Evolutionary conservation across 2,329 filamentous ascomycete species (phyloP), one percentile per base, ranked within the genome.

Genomic region (Akanthomyces dipterigenus): DNA sequence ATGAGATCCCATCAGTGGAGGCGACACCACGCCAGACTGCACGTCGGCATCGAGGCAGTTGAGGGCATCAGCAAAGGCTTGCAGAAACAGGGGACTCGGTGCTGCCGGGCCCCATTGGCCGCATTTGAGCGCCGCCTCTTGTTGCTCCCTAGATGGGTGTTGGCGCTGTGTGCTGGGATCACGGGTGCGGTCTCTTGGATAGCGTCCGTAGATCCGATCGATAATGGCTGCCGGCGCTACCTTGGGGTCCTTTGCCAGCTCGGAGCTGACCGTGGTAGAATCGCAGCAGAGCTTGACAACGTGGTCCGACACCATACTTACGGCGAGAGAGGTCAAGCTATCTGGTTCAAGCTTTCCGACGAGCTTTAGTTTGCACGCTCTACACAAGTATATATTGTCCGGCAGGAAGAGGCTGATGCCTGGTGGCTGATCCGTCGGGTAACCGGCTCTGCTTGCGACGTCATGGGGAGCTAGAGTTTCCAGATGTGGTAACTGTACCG

Each of bases 31-130:
- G 3, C 80, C 84, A 0, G 75, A 73, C 26, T 77, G 67, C 0
- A 80, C 78, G 65, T 85, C 77, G 22, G 79, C 72, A 3, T 85
- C 76, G 0, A 88, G 70, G 4, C 82, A 80, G 56, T 76, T 76
- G 1, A 91, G 71, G 0, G 86, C 81, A 72, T 90, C 87, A 60
- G 88, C 82, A 65, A 87, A 91, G 14, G 89, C 80, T 77, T 85
- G 64, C 6, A 91, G 72, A 69, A 93, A 93, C 0, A 92, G 73
- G 18, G 86, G 79, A 64, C 86, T 89, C 0, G 88, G 90, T 56
- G 78, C 72, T 1, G 80, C 78, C 0, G 78, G 69, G 0, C 87
- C 88, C 83, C 88, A 93, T 57, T 82, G 84, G 2, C 89, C 89
- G 69, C 88, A 91, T 60, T 78, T 69, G 8, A 75, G 73, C 1